phyloP scores from a whole-genome alignment of 2,329 filamentous ascomycete species.

The Colletotrichum noveboracense region DNA sequence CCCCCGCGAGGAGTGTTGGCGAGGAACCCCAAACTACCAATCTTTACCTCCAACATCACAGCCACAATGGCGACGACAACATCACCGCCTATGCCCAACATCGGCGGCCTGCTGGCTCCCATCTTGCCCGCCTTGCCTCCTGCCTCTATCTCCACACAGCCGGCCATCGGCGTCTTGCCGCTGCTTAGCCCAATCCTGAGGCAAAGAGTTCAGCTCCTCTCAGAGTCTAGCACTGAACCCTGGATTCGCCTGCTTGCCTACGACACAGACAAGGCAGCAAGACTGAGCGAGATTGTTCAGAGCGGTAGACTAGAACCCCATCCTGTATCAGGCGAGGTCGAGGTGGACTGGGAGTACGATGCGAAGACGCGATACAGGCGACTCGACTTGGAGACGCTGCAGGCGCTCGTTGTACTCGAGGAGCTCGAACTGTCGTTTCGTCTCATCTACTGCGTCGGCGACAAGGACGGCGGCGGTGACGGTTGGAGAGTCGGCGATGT shows the following conservation, averaged over 20 bases:
- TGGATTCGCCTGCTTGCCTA: conserved; percentile 80
- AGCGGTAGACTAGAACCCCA: conserved; percentile 76
- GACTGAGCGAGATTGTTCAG: conserved; percentile 65
- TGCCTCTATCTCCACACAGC: conserved; percentile 62
- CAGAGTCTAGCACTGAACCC: conserved; percentile 62
- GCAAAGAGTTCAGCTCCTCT: conserved; percentile 70
- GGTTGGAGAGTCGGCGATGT: conserved; percentile 79
- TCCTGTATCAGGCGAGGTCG: conserved; percentile 79
- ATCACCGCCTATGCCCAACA: conserved; percentile 33
- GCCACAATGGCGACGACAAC: conserved; percentile 31
- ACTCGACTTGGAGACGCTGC: conserved; percentile 78
- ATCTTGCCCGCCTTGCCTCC: conserved; percentile 65
- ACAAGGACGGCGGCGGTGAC: conserved; percentile 63
- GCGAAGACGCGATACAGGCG: conserved; percentile 67
- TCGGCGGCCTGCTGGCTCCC: conserved; percentile 55
- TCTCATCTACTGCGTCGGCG: conserved; percentile 73
- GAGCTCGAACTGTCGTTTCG: conserved; percentile 68
- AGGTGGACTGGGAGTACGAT: conserved; percentile 73
- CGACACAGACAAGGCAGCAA: conserved; percentile 59
- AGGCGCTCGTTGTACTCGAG: conserved; percentile 66
- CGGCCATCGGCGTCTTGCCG: conserved; percentile 61
- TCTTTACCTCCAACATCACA: neutral
- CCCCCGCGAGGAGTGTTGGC: neutral
- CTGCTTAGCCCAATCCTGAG: conserved; percentile 70
- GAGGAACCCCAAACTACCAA: neutral